phyloP scores from a whole-genome alignment of 2,329 filamentous ascomycete genomes.

The Fusarium nodosum region DNA sequence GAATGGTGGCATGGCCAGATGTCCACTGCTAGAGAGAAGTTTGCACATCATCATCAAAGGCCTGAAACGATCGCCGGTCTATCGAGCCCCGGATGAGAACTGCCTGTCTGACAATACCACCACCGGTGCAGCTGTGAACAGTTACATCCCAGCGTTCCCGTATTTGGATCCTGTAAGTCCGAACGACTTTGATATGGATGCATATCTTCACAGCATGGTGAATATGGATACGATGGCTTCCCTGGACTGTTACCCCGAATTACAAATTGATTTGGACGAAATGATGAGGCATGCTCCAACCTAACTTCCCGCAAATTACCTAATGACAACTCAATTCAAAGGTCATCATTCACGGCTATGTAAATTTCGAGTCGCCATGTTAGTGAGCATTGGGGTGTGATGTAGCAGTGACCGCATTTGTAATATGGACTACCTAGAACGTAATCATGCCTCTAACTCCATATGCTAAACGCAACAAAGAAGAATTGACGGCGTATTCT shows the following conservation, averaged over 20 bases:
- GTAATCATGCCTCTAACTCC: background rate
- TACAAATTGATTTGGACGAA: slow-evolving; percentile 17
- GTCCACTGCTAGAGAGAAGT: slow-evolving; percentile 4
- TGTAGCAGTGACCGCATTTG: background rate
- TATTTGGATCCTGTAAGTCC: slow-evolving; percentile 12
- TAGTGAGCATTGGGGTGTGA: background rate
- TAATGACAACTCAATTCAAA: background rate
- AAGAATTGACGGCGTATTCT: background rate
- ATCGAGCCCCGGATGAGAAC: background rate
- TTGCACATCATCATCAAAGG: slow-evolving; percentile 19
- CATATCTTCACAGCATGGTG: slow-evolving; percentile 15
- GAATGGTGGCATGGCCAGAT: slow-evolving; percentile 10
- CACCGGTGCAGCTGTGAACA: background rate
- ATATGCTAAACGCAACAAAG: background rate
- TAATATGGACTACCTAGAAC: background rate
- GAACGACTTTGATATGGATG: slow-evolving; percentile 12
- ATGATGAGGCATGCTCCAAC: slow-evolving; percentile 4
- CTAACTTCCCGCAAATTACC: background rate
- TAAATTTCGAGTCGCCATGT: background rate
- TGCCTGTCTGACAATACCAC: background rate
- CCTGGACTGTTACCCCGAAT: slow-evolving; percentile 11
- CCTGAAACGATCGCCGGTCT: background rate
- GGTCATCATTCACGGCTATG: background rate
- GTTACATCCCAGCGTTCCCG: slow-evolving; percentile 12
- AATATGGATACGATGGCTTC: slow-evolving; percentile 17